Base-by-base conservation (phyloP, 2,329 filamentous ascomycete genomes). In the Aspergillus sp. region DNA sequence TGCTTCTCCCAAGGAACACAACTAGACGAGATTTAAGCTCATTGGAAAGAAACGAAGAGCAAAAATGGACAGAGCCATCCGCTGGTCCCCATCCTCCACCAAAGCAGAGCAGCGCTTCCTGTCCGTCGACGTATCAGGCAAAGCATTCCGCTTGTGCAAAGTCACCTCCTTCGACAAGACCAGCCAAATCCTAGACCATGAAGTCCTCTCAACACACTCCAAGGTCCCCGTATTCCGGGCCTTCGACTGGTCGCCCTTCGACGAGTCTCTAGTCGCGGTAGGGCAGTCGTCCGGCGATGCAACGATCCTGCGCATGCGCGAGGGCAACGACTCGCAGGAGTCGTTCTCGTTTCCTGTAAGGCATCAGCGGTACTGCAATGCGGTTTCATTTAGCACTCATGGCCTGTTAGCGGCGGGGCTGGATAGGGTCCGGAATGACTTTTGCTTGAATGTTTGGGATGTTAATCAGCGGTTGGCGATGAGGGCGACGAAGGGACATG, bases 371-470 rank as follows among this genome's bases (percentile, higher is more conserved):
- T 84, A 84, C 62, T 87, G 85, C 70, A 88, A 88, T 69, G 84
- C 85, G 2, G 83, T 88, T 53, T 82, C 85, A 2, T 84, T 88
- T 66, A 86, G 80, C 64, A 74, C 77, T 37, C 74, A 78, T 61
- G 82, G 83, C 31, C 76, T 84, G 55, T 74, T 88, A 47, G 86
- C 86, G 2, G 83, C 84, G 3, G 86, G 84, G 2, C 71, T 88
- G 53, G 86, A 88, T 66, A 80, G 84, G 61, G 84, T 86, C 43
- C 79, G 86, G 9, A 87, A 86, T 50, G 86, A 88, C 71, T 83
- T 85, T 55, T 87, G 84, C 64, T 72, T 88, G 61, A 87, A 87
- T 64, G 82, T 88, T 37, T 88, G 85, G 77, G 85, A 88, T 73
- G 77, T 86, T 48, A 82, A 81, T 60, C 79, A 76, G 66, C 73